Percentiles rank a stretch among this genome's conserved stretches.
Conservation (phyloP, 139 green algal genomes). For the Yamagishiella unicocca region DNA sequence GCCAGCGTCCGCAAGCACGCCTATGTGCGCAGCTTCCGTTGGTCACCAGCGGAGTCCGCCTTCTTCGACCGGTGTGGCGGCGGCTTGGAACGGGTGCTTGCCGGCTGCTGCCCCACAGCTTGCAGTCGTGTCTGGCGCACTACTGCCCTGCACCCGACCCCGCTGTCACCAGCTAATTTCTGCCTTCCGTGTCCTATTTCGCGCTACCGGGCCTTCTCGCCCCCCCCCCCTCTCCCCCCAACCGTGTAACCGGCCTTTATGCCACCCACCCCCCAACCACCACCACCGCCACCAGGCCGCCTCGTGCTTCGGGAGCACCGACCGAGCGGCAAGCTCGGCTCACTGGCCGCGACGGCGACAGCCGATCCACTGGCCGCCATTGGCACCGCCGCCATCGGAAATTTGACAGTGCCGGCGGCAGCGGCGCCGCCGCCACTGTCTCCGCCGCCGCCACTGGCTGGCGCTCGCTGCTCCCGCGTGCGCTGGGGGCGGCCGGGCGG, state of each 20-base stretch:
- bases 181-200: no score
- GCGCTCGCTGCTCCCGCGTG: background rate
- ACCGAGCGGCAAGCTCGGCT: background rate
- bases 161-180: no score
- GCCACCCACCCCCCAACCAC: background rate
- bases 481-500: constrained; percentile 2
- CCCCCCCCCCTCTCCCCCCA: background rate
- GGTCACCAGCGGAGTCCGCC: no score
- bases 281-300: constrained; percentile 2
- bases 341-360: background rate
- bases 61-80: no score
- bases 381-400: no score
- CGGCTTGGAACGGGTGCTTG: no score
- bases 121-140: no score
- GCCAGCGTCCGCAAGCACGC: no score
- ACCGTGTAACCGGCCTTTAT: background rate
- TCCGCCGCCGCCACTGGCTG: background rate
- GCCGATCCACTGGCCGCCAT: background rate
- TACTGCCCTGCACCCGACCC: no score
- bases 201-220: background rate
- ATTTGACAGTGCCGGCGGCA: background rate
- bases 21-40: no score
- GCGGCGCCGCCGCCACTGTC: background rate
- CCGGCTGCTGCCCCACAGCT: no score
- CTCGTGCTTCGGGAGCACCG: constrained; percentile 18